A percentile compares a stretch with the other conserved stretches of the same genome.
Evolutionary conservation across 208 protist species (phyloP).

Genomic region (Trypanosomatidae sp.): DNA sequence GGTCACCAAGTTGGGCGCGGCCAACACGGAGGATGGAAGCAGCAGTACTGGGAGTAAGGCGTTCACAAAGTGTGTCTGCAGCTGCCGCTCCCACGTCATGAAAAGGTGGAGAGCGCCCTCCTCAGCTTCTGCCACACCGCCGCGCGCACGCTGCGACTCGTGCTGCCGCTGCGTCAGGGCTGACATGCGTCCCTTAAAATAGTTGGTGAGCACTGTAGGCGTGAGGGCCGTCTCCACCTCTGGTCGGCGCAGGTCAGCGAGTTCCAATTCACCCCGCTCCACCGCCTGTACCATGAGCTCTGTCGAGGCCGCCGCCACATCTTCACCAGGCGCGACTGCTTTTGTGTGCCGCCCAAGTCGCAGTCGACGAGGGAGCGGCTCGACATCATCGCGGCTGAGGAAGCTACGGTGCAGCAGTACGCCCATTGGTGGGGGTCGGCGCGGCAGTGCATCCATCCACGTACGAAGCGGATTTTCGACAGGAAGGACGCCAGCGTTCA

Average conservation of each 20-base stretch:
- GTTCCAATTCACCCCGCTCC: conserved; percentile 32
- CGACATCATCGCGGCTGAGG: conserved; percentile 13
- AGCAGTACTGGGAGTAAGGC: conserved; percentile 36
- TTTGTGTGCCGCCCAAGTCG: conserved; percentile 36
- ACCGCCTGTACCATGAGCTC: conserved; percentile 62
- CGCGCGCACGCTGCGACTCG: conserved; percentile 35
- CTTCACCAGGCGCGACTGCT: conserved; percentile 25
- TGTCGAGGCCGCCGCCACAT: conserved; percentile 15
- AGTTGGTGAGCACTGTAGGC: conserved; percentile 44
- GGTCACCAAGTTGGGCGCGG: background rate
- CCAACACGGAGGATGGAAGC: background rate
- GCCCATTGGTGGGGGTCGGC: conserved; percentile 57
- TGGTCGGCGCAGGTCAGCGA: conserved; percentile 44
- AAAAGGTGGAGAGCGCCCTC: conserved; percentile 33
- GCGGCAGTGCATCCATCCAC: conserved; percentile 56
- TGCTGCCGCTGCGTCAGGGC: conserved; percentile 62
- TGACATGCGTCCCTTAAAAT: conserved; percentile 41
- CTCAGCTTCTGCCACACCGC: conserved; percentile 19
- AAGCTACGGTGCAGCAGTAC: conserved; percentile 36
- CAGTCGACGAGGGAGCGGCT: conserved; percentile 53
- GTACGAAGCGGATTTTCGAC: conserved; percentile 22
- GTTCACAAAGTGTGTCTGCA: conserved; percentile 33
- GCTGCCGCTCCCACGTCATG: conserved; percentile 31
- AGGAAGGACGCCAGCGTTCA: conserved; percentile 7
- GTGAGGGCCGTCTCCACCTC: conserved; percentile 53